Evolutionary conservation across 164 flowering plant species (phyloP).

Genomic region (Dillenia turbinata): DNA sequence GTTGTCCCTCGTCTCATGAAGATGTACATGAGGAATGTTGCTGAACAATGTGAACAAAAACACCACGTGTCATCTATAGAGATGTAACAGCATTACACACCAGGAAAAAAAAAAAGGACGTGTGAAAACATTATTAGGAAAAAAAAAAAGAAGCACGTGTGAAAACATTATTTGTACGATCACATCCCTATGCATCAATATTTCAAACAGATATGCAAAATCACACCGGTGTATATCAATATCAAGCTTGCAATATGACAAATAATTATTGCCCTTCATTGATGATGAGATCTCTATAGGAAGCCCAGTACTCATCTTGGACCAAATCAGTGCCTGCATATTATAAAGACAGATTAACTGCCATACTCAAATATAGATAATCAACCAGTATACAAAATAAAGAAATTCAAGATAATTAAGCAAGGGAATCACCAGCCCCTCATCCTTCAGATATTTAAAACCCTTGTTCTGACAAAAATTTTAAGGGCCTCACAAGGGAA

Average conservation of each 20-base stretch:
- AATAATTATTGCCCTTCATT: conserved; percentile 66
- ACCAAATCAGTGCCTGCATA: conserved; percentile 96
- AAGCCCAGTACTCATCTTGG: conserved; percentile 98
- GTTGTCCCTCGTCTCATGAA: conserved; percentile 78
- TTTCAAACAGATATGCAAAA: neutral
- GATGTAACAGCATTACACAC: neutral
- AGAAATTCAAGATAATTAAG: too few species aligned
- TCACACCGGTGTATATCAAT: conserved; percentile 89
- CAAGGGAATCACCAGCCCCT: too few species aligned
- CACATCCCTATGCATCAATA: neutral
- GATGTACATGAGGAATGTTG: conserved; percentile 87
- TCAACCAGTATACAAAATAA: too few species aligned
- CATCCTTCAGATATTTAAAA: too few species aligned
- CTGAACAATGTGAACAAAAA: conserved; percentile 28
- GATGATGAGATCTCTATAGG: conserved; percentile 94
- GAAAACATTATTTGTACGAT: neutral
- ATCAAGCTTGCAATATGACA: conserved; percentile 87
- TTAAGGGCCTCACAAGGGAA: too few species aligned
- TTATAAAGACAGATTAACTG: conserved; percentile 7
- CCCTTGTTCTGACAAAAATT: too few species aligned
- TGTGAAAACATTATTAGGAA: neutral
- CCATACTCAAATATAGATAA: too few species aligned
- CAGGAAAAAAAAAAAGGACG: neutral
- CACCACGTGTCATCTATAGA: neutral
- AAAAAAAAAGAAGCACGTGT: neutral